These are phyloP conservation scores for Blastobotrys peoriensis DNA, from an alignment of 805 yeast species.

Conservation along the genomic window DNA sequence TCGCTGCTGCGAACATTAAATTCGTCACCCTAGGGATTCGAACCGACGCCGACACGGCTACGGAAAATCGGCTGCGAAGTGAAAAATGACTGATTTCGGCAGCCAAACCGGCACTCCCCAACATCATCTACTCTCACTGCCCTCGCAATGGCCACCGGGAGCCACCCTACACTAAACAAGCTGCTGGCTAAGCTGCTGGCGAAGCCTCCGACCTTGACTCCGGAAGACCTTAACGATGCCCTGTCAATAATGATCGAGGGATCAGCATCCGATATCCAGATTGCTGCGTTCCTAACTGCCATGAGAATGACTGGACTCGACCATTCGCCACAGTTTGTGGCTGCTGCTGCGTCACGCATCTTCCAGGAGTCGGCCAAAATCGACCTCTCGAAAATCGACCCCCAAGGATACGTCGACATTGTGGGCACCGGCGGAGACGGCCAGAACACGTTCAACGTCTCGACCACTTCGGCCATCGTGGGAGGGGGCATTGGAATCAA, in stretches of 20 bases:
- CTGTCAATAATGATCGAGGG: constrained; percentile 56
- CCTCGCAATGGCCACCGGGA: neutral
- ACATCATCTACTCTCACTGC: too few relatives aligned
- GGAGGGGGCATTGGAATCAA: constrained; percentile 81
- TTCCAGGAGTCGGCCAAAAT: constrained; percentile 40
- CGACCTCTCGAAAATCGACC: constrained; percentile 12
- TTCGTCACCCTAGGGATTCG: too few relatives aligned
- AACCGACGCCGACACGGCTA: too few relatives aligned
- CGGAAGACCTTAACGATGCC: constrained; percentile 59
- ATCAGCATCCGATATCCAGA: constrained; percentile 59
- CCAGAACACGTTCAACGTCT: constrained; percentile 92
- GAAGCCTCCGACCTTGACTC: constrained; percentile 56
- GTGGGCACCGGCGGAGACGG: constrained; percentile 99
- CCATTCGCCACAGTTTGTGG: constrained; percentile 72
- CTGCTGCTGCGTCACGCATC: constrained; percentile 77
- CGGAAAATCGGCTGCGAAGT: too few relatives aligned
- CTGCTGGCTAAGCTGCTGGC: constrained; percentile 59
- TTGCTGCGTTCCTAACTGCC: constrained; percentile 74
- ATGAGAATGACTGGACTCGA: constrained; percentile 70
- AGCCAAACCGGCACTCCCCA: too few relatives aligned
- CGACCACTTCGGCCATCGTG: constrained; percentile 90
- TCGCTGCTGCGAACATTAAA: neutral
- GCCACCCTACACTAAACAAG: constrained; percentile 36
- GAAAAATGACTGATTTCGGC: too few relatives aligned
- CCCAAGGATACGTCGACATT: constrained; percentile 65